phyloP scores from a whole-genome alignment of 768 basidiomycete genomes.

The Zangia roseola region DNA sequence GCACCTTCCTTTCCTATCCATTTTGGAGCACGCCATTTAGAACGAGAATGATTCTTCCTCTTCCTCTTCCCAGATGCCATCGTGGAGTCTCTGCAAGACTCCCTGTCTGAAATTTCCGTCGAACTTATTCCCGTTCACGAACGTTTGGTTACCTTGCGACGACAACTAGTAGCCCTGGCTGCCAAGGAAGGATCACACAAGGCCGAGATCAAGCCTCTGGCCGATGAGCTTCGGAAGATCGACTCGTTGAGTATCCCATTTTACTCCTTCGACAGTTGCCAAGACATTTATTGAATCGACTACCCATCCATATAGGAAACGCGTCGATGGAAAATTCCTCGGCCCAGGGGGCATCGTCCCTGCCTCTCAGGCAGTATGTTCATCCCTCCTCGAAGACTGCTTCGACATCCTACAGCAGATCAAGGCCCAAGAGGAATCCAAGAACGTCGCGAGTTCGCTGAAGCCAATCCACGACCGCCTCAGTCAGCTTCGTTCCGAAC shows the following conservation, averaged over 20 bases:
- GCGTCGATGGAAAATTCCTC: slow-evolving; percentile 94
- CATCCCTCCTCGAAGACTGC: slow-evolving; percentile 92
- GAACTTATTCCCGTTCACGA: slow-evolving; percentile 93
- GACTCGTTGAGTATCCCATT: slow-evolving; percentile 80
- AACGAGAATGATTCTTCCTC: background rate
- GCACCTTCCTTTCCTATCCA: slow-evolving; percentile 31
- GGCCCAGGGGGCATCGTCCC: slow-evolving; percentile 90
- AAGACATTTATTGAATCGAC: slow-evolving; percentile 11
- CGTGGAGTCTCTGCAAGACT: slow-evolving; percentile 76
- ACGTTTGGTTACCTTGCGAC: slow-evolving; percentile 80
- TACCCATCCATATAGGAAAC: slow-evolving; percentile 52
- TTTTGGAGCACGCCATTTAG: background rate
- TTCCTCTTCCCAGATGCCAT: slow-evolving; percentile 57
- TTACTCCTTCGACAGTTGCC: slow-evolving; percentile 21
- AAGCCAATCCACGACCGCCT: slow-evolving; percentile 94
- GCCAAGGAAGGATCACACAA: slow-evolving; percentile 85
- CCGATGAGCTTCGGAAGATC: slow-evolving; percentile 92
- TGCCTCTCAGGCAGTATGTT: slow-evolving; percentile 86
- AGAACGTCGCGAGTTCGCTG: slow-evolving; percentile 79
- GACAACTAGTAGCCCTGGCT: slow-evolving; percentile 84
- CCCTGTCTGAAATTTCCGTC: slow-evolving; percentile 80
- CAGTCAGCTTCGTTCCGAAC: slow-evolving; percentile 76
- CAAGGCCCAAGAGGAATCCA: slow-evolving; percentile 87
- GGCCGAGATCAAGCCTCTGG: slow-evolving; percentile 82
- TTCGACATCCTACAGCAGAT: slow-evolving; percentile 97